These are phyloP conservation scores for Sabuloglossum arenarium DNA, from an alignment of 495 filamentous ascomycete genomes.

Conservation along the genomic window DNA sequence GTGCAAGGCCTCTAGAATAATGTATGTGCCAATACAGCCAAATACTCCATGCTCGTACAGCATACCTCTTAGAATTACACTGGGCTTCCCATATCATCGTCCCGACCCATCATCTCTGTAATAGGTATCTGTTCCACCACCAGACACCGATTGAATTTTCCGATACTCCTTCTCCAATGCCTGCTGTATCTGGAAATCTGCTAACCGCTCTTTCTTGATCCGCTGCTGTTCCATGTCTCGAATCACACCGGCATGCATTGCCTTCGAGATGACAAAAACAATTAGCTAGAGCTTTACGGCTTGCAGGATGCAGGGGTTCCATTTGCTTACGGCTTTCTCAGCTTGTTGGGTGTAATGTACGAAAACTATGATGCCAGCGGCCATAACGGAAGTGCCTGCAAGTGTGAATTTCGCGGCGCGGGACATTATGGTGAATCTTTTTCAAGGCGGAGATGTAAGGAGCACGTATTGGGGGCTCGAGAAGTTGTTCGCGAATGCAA, in stretches of 20 bases:
- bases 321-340: constrained; percentile 56
- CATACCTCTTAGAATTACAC: neutral
- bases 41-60: neutral
- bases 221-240: constrained; percentile 89
- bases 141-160: constrained; percentile 53
- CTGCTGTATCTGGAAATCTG: constrained; percentile 85
- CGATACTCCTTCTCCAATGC: constrained; percentile 73
- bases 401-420: constrained; percentile 74
- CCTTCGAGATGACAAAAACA: constrained; percentile 25
- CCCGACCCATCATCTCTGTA: neutral
- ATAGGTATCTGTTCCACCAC: constrained; percentile 8
- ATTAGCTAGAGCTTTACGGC: constrained; percentile 3
- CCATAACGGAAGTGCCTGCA: constrained; percentile 50
- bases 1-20: neutral
- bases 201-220: constrained; percentile 57
- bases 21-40: no score
- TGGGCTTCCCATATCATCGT: neutral
- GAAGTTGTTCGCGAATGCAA: neutral
- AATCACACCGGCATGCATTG: constrained; percentile 89
- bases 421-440: constrained; percentile 40
- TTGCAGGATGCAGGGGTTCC: constrained; percentile 1
- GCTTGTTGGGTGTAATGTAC: constrained; percentile 73
- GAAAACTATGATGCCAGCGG: constrained; percentile 55
- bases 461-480: neutral
- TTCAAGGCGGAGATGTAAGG: no score